Evolutionary conservation across 2,329 filamentous ascomycete genomes (phyloP).

Genomic region (Claviceps pazoutovae): DNA sequence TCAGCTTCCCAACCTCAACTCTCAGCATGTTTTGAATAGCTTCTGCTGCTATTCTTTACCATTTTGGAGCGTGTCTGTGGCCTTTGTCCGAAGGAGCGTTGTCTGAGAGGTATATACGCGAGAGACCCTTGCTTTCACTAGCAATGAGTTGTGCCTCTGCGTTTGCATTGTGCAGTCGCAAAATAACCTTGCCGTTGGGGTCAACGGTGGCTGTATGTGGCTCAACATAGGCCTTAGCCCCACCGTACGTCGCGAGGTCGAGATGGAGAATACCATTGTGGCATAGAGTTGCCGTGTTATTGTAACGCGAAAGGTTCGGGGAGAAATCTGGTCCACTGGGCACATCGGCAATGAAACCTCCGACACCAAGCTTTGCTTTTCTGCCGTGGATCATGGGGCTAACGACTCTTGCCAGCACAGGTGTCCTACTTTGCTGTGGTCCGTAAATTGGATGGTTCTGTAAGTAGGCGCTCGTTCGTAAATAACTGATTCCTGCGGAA

Average conservation of each 20-base stretch:
- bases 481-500: conserved; percentile 48
- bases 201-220: conserved; percentile 30
- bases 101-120: conserved; percentile 17
- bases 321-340: conserved; percentile 25
- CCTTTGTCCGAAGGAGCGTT: no score
- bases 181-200: conserved; percentile 33
- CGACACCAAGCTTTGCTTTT: conserved; percentile 36
- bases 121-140: conserved; percentile 29
- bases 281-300: conserved; percentile 15
- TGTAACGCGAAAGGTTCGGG: conserved; percentile 7
- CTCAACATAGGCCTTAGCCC: conserved; percentile 39
- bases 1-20: not conserved
- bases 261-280: conserved; percentile 25
- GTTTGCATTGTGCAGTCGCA: conserved; percentile 28
- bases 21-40: no score
- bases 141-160: conserved; percentile 28
- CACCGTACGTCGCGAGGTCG: conserved; percentile 34
- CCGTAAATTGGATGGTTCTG: conserved; percentile 49
- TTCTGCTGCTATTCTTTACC: no score
- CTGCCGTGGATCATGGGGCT: conserved; percentile 24
- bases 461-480: conserved; percentile 39
- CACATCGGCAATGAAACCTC: conserved; percentile 36
- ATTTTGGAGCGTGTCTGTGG: no score
- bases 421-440: conserved; percentile 35
- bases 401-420: conserved; percentile 38